These are phyloP conservation scores for Ganoderma multipileum DNA, from an alignment of 1,284 basidiomycete species.

Conservation along the genomic window DNA sequence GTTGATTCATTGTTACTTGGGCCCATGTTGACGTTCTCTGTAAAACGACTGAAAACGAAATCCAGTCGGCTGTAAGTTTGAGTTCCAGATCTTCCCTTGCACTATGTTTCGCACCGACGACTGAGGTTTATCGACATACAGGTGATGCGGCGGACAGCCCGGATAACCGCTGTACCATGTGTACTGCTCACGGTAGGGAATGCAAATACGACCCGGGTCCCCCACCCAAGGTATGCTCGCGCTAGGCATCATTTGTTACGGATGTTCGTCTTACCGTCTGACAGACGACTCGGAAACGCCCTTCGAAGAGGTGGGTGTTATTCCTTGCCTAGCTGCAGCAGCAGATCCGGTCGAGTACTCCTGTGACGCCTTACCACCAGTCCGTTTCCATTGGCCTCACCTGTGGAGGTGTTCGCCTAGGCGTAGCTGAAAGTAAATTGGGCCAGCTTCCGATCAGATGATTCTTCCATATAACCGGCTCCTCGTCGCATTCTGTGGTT, in stretches of 20 bases:
- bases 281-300: background rate
- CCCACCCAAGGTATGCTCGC: background rate
- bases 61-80: constrained; percentile 16
- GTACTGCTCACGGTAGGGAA: constrained; percentile 71
- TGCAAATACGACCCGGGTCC: constrained; percentile 73
- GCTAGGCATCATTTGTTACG: background rate
- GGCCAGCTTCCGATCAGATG: no score
- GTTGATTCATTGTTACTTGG: constrained; percentile 29
- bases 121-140: constrained; percentile 5
- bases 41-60: background rate
- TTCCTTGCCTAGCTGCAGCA: no score
- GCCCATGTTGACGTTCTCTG: background rate
- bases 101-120: background rate
- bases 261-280: background rate
- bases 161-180: constrained; percentile 78
- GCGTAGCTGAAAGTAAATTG: no score
- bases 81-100: background rate
- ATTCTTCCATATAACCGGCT: no score
- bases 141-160: constrained; percentile 53
- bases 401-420: no score
- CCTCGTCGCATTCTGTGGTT: background rate
- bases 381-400: no score
- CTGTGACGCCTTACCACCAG: no score
- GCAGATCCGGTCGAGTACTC: no score
- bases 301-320: background rate